A percentile compares a stretch with the other conserved stretches of the same genome.
phyloP scores from a whole-genome alignment of 805 yeast genomes.

The Barnettozyma siamensis region DNA sequence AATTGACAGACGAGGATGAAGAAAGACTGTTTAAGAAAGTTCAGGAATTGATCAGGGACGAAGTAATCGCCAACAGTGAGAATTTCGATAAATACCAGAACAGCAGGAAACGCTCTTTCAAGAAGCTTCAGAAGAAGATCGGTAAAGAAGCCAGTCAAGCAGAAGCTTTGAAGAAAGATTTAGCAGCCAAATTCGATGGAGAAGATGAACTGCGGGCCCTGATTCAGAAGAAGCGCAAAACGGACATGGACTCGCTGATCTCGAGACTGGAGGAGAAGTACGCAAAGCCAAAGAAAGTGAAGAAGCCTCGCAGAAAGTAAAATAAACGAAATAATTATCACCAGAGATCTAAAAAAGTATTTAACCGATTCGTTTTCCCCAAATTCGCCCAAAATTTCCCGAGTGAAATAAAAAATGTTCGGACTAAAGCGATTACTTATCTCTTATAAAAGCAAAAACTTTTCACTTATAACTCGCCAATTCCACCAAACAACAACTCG shows the following conservation, averaged over 20 bases:
- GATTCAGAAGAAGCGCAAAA: conserved; percentile 43
- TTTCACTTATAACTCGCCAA: background rate
- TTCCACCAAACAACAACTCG: background rate
- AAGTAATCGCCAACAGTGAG: conserved; percentile 32
- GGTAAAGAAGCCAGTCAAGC: conserved; percentile 67
- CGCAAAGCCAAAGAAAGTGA: conserved; percentile 29
- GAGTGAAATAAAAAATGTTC: conserved; percentile 4
- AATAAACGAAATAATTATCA: background rate
- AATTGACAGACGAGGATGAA: conserved; percentile 54
- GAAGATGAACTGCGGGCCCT: conserved; percentile 41
- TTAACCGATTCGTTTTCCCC: background rate
- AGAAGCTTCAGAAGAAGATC: conserved; percentile 42
- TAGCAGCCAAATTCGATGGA: conserved; percentile 23
- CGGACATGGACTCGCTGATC: conserved; percentile 41
- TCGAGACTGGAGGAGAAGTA: conserved; percentile 46
- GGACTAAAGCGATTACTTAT: conserved; percentile 12
- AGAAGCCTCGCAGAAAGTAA: conserved; percentile 24
- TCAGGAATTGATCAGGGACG: conserved; percentile 35
- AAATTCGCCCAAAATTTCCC: background rate
- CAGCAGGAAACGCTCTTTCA: conserved; percentile 42
- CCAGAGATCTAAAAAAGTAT: background rate
- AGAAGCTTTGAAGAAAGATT: conserved; percentile 37
- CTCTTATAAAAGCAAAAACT: background rate
- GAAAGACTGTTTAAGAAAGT: conserved; percentile 51
- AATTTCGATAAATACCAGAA: conserved; percentile 48